Conservation (phyloP, 1,139 yeast genomes). For the Blastobotrys capitulatus region DNA sequence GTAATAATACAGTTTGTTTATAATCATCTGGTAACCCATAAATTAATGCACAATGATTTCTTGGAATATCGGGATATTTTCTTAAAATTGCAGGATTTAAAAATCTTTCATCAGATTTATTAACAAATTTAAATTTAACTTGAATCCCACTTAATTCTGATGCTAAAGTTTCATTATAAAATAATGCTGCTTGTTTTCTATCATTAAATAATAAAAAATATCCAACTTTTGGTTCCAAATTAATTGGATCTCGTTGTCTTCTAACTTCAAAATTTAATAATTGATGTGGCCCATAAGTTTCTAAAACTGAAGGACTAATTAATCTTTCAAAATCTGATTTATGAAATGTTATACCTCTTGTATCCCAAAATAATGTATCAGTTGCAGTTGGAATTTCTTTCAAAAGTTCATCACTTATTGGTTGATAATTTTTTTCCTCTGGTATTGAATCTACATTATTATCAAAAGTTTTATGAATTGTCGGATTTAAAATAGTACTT, state of each 20-base stretch:
- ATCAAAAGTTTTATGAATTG: not conserved
- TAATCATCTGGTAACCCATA: slow-evolving; percentile 37
- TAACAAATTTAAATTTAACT: slow-evolving; percentile 42
- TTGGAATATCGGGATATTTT: slow-evolving; percentile 15
- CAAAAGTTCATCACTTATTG: slow-evolving; percentile 1
- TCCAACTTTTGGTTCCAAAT: slow-evolving; percentile 41
- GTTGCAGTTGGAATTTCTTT: slow-evolving; percentile 19
- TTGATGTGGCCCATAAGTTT: slow-evolving; percentile 16
- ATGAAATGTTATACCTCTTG: slow-evolving; percentile 27
- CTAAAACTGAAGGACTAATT: slow-evolving; percentile 23
- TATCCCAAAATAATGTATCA: slow-evolving; percentile 32
- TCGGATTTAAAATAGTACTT: too few species aligned
- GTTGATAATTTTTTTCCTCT: not conserved
- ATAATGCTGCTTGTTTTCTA: slow-evolving; percentile 46
- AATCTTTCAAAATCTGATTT: slow-evolving; percentile 32
- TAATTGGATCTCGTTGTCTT: slow-evolving; percentile 45
- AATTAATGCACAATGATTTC: slow-evolving; percentile 34
- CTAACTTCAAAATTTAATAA: slow-evolving; percentile 29
- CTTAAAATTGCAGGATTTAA: slow-evolving; percentile 24
- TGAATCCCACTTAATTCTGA: slow-evolving; percentile 49
- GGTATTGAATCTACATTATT: not conserved
- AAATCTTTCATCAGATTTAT: slow-evolving; percentile 25
- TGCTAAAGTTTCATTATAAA: slow-evolving; percentile 44
- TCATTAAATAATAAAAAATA: slow-evolving; percentile 50
- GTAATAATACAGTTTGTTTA: slow-evolving; percentile 26